Evolutionary conservation across 2,329 filamentous ascomycete species (phyloP).

Genomic region (Teratosphaeria epicoccoides): DNA sequence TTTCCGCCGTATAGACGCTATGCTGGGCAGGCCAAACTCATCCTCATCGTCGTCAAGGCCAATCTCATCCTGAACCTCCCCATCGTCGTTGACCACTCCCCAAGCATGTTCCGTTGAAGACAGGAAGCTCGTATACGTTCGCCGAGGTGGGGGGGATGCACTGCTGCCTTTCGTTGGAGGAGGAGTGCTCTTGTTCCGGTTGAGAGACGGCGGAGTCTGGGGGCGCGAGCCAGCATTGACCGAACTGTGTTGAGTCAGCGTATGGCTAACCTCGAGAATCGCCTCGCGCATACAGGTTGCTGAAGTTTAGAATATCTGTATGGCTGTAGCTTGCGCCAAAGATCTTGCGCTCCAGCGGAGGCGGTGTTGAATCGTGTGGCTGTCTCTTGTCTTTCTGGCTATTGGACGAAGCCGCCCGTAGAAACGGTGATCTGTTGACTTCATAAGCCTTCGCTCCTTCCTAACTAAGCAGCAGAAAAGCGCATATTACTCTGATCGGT

Average conservation of each 20-base stretch:
- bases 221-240: slow-evolving; percentile 45
- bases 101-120: slow-evolving; percentile 75
- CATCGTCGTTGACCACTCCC: slow-evolving; percentile 54
- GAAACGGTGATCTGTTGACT: slow-evolving; percentile 82
- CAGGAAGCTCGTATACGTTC: slow-evolving; percentile 70
- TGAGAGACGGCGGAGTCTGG: slow-evolving; percentile 58
- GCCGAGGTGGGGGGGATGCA: slow-evolving; percentile 48
- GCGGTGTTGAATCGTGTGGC: slow-evolving; percentile 29
- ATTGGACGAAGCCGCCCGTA: slow-evolving; percentile 51
- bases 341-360: slow-evolving; percentile 51
- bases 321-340: slow-evolving; percentile 95
- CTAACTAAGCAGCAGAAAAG: background rate
- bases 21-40: slow-evolving; percentile 86
- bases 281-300: slow-evolving; percentile 53
- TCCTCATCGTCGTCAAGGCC: slow-evolving; percentile 81
- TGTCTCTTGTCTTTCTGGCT: slow-evolving; percentile 19
- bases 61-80: slow-evolving; percentile 60
- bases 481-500: slow-evolving; percentile 24
- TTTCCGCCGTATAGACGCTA: slow-evolving; percentile 81
- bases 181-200: slow-evolving; percentile 46
- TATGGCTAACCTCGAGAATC: background rate
- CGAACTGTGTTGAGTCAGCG: slow-evolving; percentile 9
- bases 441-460: background rate
- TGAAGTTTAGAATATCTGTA: slow-evolving; percentile 84
- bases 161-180: slow-evolving; percentile 45